Conservation (phyloP, 129 eudicot genomes). For the Glebionis coronaria region DNA sequence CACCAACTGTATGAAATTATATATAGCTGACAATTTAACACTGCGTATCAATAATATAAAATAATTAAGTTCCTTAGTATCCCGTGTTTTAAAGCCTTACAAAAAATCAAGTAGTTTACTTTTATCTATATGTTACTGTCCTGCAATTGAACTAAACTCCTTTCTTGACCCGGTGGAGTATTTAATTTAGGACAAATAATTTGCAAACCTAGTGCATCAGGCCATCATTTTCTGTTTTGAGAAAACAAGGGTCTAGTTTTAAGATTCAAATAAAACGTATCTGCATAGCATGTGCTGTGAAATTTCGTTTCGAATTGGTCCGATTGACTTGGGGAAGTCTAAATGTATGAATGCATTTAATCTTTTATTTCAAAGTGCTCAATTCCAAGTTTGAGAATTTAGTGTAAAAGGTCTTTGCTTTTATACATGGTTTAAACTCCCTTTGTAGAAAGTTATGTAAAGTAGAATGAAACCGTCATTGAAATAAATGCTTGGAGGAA, state of each 20-base stretch:
- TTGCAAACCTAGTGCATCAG: not conserved
- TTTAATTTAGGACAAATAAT: not conserved
- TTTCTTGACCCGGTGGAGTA: not conserved
- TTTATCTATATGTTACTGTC: not conserved
- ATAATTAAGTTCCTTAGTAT: not conserved
- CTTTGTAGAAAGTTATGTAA: constrained; percentile 1
- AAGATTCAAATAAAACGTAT: not conserved
- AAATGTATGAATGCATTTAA: constrained; percentile 27
- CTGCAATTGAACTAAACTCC: constrained; percentile 1
- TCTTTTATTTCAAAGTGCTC: constrained; percentile 16
- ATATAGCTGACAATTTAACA: constrained; percentile 3
- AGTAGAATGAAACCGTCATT: not conserved
- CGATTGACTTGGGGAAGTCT: constrained; percentile 11
- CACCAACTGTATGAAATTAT: constrained; percentile 10
- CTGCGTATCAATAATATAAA: not conserved
- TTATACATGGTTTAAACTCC: constrained; percentile 2
- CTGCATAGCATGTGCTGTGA: constrained; percentile 8
- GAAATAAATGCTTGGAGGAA: not conserved
- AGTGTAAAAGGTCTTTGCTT: constrained; percentile 27
- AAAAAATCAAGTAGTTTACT: constrained; percentile 12
- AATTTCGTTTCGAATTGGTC: constrained; percentile 14
- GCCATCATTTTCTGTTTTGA: too few relatives aligned
- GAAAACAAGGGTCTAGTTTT: not conserved
- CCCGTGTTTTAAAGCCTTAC: constrained; percentile 7
- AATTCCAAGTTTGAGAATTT: constrained; percentile 14